phyloP scores from a whole-genome alignment of 495 filamentous ascomycete species.

The Podospora tetraspora region DNA sequence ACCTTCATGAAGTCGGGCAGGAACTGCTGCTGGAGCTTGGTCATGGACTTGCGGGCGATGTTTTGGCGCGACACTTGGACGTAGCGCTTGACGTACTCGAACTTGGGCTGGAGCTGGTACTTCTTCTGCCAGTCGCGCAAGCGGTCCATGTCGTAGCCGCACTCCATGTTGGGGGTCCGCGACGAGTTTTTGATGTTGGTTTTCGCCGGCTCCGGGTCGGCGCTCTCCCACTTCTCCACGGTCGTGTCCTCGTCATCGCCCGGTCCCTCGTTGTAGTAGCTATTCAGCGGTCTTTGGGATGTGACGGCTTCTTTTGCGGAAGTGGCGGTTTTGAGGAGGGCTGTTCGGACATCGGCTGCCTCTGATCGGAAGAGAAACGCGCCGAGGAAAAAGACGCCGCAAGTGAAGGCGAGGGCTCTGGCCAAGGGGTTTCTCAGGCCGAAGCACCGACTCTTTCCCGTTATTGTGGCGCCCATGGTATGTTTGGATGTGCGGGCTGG shows the following conservation, averaged over 20 bases:
- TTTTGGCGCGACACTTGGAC: conserved; percentile 40
- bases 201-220: not conserved
- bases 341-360: conserved; percentile 33
- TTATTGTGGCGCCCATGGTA: conserved; percentile 36
- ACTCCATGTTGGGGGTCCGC: conserved; percentile 31
- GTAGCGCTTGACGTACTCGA: conserved; percentile 51
- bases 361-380: conserved; percentile 35
- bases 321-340: conserved; percentile 35
- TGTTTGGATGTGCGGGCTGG: not conserved
- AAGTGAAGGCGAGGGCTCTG: conserved; percentile 34
- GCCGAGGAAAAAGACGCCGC: conserved; percentile 33
- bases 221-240: conserved; percentile 3
- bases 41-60: conserved; percentile 43
- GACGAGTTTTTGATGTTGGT: conserved; percentile 11
- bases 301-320: conserved; percentile 31
- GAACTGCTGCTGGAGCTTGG: conserved; percentile 40
- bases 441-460: conserved; percentile 37
- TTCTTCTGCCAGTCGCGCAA: conserved; percentile 37
- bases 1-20: conserved; percentile 39
- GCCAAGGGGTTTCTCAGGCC: conserved; percentile 42
- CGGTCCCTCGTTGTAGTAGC: conserved; percentile 6
- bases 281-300: conserved; percentile 30
- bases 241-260: not conserved
- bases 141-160: conserved; percentile 40
- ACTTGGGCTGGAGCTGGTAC: conserved; percentile 42